phyloP scores from a whole-genome alignment of 2,329 filamentous ascomycete species.

The Neonectria magnoliae region DNA sequence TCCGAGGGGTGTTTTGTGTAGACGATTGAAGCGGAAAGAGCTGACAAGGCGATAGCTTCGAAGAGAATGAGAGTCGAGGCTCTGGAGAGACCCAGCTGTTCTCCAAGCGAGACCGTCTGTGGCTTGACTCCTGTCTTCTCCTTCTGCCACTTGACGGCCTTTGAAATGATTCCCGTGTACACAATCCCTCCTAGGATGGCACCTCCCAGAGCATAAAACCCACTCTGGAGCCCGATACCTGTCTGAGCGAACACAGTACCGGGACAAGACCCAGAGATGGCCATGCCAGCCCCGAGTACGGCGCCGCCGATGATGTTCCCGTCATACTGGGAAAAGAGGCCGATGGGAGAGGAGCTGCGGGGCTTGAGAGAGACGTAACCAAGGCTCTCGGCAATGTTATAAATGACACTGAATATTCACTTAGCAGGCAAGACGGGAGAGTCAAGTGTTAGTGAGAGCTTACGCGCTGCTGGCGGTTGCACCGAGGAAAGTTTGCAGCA shows the following conservation, averaged over 20 bases:
- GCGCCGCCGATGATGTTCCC: constrained; percentile 72
- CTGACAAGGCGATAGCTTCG: constrained; percentile 53
- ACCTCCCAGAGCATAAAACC: constrained; percentile 63
- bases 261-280: constrained; percentile 71
- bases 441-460: constrained; percentile 40
- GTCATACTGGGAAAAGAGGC: constrained; percentile 65
- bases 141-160: constrained; percentile 44
- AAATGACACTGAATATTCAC: constrained; percentile 49
- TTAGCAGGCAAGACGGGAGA: neutral
- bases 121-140: constrained; percentile 40
- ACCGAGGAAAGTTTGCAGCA: constrained; percentile 71
- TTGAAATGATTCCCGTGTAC: constrained; percentile 58
- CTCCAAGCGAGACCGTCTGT: constrained; percentile 49
- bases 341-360: constrained; percentile 61
- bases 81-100: constrained; percentile 53
- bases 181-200: constrained; percentile 65
- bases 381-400: constrained; percentile 56
- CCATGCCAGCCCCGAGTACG: constrained; percentile 73
- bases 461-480: constrained; percentile 71
- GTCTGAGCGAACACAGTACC: constrained; percentile 72
- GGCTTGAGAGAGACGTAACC: constrained; percentile 57
- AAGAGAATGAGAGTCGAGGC: constrained; percentile 52
- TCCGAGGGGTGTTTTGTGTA: constrained; percentile 38
- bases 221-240: constrained; percentile 62
- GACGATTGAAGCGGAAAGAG: constrained; percentile 51